Evolutionary conservation across 2,329 filamentous ascomycete species (phyloP).

Genomic region (Paracoccidioides brasiliensis): DNA sequence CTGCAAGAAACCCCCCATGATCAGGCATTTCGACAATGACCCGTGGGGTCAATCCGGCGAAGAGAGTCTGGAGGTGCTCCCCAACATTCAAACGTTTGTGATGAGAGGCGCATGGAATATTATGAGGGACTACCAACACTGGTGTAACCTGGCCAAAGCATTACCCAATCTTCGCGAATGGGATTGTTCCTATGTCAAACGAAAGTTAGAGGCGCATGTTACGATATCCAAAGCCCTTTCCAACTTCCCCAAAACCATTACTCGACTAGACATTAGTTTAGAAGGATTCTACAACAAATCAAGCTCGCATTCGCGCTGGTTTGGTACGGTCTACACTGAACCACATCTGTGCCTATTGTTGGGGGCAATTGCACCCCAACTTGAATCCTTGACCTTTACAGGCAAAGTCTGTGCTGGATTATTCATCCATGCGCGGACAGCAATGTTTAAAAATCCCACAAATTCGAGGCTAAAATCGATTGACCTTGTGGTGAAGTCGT

Average conservation of each 20-base stretch:
- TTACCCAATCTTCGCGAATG: slow-evolving; percentile 50
- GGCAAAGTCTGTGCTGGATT: slow-evolving; percentile 58
- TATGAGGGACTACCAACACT: slow-evolving; percentile 51
- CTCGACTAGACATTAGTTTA: slow-evolving; percentile 53
- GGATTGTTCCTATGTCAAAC: slow-evolving; percentile 49
- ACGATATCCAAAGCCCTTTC: slow-evolving; percentile 53
- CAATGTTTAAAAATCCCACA: slow-evolving; percentile 36
- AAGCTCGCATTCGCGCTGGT: slow-evolving; percentile 42
- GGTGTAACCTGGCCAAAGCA: slow-evolving; percentile 46
- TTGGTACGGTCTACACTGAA: slow-evolving; percentile 33
- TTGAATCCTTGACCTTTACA: slow-evolving; percentile 60
- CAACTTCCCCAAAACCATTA: slow-evolving; percentile 44
- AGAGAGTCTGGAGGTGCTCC: slow-evolving; percentile 35
- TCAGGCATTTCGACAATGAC: slow-evolving; percentile 41
- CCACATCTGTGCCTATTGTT: slow-evolving; percentile 54
- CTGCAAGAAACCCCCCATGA: slow-evolving; percentile 59
- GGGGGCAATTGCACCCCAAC: slow-evolving; percentile 45
- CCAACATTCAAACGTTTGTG: slow-evolving; percentile 52
- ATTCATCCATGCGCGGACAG: slow-evolving; percentile 46
- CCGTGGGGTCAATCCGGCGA: slow-evolving; percentile 17
- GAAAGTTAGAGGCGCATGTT: slow-evolving; percentile 60
- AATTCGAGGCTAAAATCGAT: slow-evolving; percentile 45
- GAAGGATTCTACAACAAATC: slow-evolving; percentile 59
- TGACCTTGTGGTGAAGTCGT: slow-evolving; percentile 62
- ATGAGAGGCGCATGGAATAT: slow-evolving; percentile 69